Base-by-base conservation (phyloP, 371 early-diverging fungal genomes). In the Mucor circinelloides region DNA sequence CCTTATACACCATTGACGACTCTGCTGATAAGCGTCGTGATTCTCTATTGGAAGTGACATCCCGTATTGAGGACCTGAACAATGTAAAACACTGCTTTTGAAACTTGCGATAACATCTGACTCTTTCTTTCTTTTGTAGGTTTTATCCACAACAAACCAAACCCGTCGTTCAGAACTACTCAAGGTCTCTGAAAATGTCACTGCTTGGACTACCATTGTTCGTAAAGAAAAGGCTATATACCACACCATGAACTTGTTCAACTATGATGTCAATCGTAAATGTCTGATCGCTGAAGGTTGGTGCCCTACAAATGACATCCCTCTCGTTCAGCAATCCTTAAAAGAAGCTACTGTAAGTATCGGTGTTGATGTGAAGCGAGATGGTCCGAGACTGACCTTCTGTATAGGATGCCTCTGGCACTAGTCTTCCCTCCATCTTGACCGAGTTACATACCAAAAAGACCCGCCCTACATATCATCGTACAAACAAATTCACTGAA, bases 161-260 rank as follows among this genome's bases (percentile, higher is more conserved):
- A 91, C 96, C 1, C 91, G 95, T 52, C 86, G 90, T 58, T 85
- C 88, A 52, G 98, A 97, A 76, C 85, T 99, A 12, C 70, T 82
- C 61, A 88, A 91, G 59, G 90, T 97, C 23, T 88, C 97, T 7
- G 93, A 93, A 67, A 89, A 90, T 56, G 65, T 97, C 70, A 85
- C 89, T 34, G 83, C 90, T 23, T 99, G 99, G 99, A 87, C 89
- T 56, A 91, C 90, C 6, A 89, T 94, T 44, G 91, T 97, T 64
- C 93, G 91, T 76, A 99, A 97, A 85, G 98, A 99, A 73, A 98
- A 97, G 89, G 95, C 94, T n/a, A 92, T 97, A 64, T 97, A 95
- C 83, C 93, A 97, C 74, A 91, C 93, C 36, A 91, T 98, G 93
- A 98, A 99, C 74, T 79, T 90, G 74, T 95, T 98, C 83, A 94